phyloP scores from a whole-genome alignment of 116 monocot species.

The Iris pallida region DNA sequence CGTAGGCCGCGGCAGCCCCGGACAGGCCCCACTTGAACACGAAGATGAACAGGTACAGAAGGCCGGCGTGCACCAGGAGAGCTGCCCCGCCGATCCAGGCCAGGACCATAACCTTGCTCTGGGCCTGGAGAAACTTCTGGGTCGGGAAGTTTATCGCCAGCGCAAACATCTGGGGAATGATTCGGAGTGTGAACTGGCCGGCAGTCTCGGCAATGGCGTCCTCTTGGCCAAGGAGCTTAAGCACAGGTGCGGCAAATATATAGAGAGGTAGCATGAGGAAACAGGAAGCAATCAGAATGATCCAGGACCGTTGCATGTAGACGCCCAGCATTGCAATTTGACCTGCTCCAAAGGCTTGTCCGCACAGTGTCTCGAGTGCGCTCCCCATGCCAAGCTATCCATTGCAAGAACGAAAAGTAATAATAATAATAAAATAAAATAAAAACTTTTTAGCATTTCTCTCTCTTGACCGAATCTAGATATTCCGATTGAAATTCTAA shows the following conservation, averaged over 20 bases:
- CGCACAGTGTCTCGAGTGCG: conserved; percentile 90
- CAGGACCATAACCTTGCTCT: conserved; percentile 62
- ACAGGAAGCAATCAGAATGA: conserved; percentile 47
- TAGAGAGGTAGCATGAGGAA: conserved; percentile 51
- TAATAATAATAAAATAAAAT: too few species aligned
- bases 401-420: too few species aligned
- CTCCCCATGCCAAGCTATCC: conserved; percentile 85
- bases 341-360: conserved; percentile 87
- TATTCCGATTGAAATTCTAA: too few species aligned
- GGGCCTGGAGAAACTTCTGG: conserved; percentile 85
- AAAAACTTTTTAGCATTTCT: too few species aligned
- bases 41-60: conserved; percentile 46
- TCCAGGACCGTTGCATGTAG: conserved; percentile 87
- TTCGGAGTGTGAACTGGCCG: conserved; percentile 47
- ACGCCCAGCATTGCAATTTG: conserved; percentile 69
- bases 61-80: conserved; percentile 24
- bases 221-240: conserved; percentile 64
- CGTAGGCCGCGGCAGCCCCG: conserved; percentile 48
- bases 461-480: too few species aligned
- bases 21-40: conserved; percentile 49
- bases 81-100: conserved; percentile 45
- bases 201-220: conserved; percentile 49
- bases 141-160: conserved; percentile 68
- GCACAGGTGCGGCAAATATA: conserved; percentile 47
- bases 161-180: conserved; percentile 67